Evolutionary conservation across 1,284 basidiomycete genomes (phyloP), one percentile per base, ranked within the genome.

Genomic region (Melampsora americana): DNA sequence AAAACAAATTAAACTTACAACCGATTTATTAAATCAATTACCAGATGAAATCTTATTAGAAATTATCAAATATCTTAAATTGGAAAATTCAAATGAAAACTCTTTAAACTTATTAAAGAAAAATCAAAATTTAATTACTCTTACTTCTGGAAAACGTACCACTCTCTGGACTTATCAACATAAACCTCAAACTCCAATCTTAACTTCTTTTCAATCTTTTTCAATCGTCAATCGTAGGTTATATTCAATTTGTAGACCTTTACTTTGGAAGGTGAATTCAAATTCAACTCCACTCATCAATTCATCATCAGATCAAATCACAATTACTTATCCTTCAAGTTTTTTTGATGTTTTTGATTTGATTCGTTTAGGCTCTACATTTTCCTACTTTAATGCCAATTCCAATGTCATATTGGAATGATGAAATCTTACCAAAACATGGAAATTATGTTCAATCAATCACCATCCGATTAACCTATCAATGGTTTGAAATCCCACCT

Each of bases 141-240:
- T 20, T 20, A 53, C 18, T 18, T 53, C 18, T 18, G 50, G 23
- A 23, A 53, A 23, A 53, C 50, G 16, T 23, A 53, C 23, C 50
- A 53, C 16, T 20, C 18, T 53, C 3, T 20, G 18, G 23, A 23
- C 50, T 20, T 53, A 20, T 16, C 18, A 23, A 20, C 50, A 53
- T 20, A 53, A 18, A 53, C 50, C 50, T 5, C 50, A 23, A 53
- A 23, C 3, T 18, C 50, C 50, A 53, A 53, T 53, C 50, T 53
- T 53, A 12, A 23, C 16, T 53, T 4, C 3, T 53, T 53, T 53
- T 56, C 53, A 56, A 14, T 4, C 20, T 23, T 56, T 56, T n/a
- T n/a, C n/a, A n/a, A 56, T n/a, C n/a, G 53, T 56, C 7, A 56
- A 56, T 28, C 53, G 12, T n/a, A 56, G 53, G 53, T 56, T 56